Conservation (phyloP, 345 rosid species). For the Toxicodendron radicans region DNA sequence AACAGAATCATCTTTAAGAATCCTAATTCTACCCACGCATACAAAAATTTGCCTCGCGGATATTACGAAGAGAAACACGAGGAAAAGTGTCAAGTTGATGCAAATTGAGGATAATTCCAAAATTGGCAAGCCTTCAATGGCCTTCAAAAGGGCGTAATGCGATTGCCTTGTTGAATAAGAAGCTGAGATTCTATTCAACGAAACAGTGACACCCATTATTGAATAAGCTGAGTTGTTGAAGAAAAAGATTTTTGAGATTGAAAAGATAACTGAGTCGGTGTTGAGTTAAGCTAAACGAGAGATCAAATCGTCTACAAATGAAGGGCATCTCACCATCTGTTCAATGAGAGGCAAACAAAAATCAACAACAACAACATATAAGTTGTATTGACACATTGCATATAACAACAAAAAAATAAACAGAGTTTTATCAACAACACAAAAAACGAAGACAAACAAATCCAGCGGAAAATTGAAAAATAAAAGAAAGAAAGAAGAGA, state of each 20-base stretch:
- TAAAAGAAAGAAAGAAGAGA: neutral
- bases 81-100: constrained; percentile 63
- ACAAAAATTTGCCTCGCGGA: constrained; percentile 64
- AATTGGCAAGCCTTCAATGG: constrained; percentile 46
- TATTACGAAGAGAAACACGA: constrained; percentile 61
- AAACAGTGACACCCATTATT: constrained; percentile 38
- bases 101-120: constrained; percentile 75
- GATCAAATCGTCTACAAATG: constrained; percentile 41
- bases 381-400: constrained; percentile 55
- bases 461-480: constrained; percentile 23
- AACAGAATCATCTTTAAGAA: constrained; percentile 65
- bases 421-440: constrained; percentile 35
- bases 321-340: constrained; percentile 64
- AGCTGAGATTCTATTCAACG: constrained; percentile 36
- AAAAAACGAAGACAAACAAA: constrained; percentile 28
- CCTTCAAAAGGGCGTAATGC: constrained; percentile 25
- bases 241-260: constrained; percentile 13
- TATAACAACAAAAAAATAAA: constrained; percentile 32
- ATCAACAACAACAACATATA: constrained; percentile 31
- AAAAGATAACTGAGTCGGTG: constrained; percentile 40
- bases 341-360: constrained; percentile 21
- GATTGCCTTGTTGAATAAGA: constrained; percentile 21
- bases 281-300: constrained; percentile 28
- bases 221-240: constrained; percentile 21
- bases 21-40: constrained; percentile 56